Base-by-base conservation (phyloP, 2,329 filamentous ascomycete genomes). In the Diaporthe sp. region DNA sequence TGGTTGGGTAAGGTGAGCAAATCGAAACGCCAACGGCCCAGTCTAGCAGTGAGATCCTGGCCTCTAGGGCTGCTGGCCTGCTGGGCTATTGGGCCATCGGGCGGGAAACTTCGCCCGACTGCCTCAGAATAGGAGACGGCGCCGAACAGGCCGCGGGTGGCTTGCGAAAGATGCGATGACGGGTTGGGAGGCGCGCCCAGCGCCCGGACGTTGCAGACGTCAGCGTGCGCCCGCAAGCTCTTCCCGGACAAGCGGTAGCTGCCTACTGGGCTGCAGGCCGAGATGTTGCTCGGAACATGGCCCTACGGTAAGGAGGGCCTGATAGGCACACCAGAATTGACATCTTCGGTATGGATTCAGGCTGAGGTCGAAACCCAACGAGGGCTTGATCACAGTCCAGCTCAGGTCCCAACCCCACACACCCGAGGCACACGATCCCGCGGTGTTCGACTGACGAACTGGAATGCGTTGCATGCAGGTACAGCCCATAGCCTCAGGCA, bases 1-100 rank as follows among this genome's bases (percentile, higher is more conserved):
- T 42, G 25, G 65, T 76, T 76, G 76, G 76, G 76, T 76, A 72
- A 76, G 76, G 74, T 76, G 60, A 77, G 76, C 53, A 44, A 68
- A 70, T 71, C 51, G 71, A 76, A 68, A 71, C 71, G 55, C 65
- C 39, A 70, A 39, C 58, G 68, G 60, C 44, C 49, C 47, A 65
- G 15, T 65, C 53, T 51, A 68, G 44, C 37, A 42, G 61, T 58
- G 42, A 28, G 51, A 71, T 49, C 73, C 67, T 57, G 53, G 68
- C 44, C 34, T 42, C 67, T 55, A 67, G 42, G 49, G 47, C 39
- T 61, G 39, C 44, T 13, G 58, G 58, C 17, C 55, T 39, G 53
- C 51, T 51, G 42, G 15, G 20, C 71, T 74, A 47, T 71, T 51
- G 53, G 44, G 44, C 60, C 57, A 57, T 58, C 31, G 75, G 72